A percentile compares a stretch with the other conserved stretches of the same genome.
phyloP scores from a whole-genome alignment of 2,329 filamentous ascomycete species.

The Fusarium coffeatum region DNA sequence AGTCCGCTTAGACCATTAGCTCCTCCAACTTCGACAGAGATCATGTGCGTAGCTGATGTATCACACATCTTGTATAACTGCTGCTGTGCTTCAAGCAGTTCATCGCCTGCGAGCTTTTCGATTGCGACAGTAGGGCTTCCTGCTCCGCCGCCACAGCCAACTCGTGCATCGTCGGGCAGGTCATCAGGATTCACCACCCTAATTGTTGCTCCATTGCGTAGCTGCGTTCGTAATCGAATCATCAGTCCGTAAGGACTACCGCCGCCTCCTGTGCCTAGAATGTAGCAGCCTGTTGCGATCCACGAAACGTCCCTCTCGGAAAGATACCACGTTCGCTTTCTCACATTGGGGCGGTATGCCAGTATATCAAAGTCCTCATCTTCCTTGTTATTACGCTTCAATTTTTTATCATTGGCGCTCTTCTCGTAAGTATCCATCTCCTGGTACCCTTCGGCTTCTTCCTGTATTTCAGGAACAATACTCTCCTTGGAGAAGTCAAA shows the following conservation, averaged over 20 bases:
- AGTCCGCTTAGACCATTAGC: slow-evolving; percentile 71
- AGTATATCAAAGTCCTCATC: slow-evolving; percentile 50
- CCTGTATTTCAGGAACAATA: background rate
- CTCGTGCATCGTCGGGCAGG: slow-evolving; percentile 61
- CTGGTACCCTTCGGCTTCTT: slow-evolving; percentile 8
- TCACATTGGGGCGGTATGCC: slow-evolving; percentile 62
- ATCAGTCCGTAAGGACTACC: slow-evolving; percentile 65
- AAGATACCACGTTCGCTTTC: slow-evolving; percentile 66
- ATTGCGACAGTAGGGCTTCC: slow-evolving; percentile 71
- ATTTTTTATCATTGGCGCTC: background rate
- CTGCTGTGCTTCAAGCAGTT: slow-evolving; percentile 62
- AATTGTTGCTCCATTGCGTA: slow-evolving; percentile 62
- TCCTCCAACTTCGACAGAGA: slow-evolving; percentile 75
- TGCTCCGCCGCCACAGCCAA: slow-evolving; percentile 68
- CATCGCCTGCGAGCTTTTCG: slow-evolving; percentile 69
- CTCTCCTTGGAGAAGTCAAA: slow-evolving; percentile 57
- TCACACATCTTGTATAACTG: slow-evolving; percentile 66
- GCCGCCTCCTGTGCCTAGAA: slow-evolving; percentile 71
- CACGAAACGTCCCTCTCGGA: slow-evolving; percentile 68
- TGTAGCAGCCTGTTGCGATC: slow-evolving; percentile 69
- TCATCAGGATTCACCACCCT: slow-evolving; percentile 64
- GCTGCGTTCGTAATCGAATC: slow-evolving; percentile 62
- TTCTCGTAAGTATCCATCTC: slow-evolving; percentile 43
- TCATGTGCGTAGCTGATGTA: slow-evolving; percentile 64
- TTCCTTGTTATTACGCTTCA: background rate